Conservation (phyloP, 768 basidiomycete species). For the Auricularia sp. region DNA sequence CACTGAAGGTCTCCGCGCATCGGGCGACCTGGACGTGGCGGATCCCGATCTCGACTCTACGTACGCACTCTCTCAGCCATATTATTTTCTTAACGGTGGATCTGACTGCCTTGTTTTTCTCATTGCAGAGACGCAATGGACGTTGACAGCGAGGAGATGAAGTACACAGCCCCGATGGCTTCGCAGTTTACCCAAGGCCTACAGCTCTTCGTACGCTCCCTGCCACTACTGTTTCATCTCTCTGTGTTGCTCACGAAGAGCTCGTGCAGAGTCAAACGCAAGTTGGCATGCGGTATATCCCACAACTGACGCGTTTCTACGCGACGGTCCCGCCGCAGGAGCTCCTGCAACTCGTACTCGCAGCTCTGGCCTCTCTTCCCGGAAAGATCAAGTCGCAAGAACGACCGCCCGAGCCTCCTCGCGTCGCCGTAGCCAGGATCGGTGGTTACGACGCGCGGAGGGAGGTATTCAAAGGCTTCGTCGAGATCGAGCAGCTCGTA, state of each 20-base stretch:
- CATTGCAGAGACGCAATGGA: constrained; percentile 23
- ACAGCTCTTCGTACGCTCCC: constrained; percentile 65
- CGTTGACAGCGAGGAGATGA: constrained; percentile 49
- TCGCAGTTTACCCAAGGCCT: constrained; percentile 76
- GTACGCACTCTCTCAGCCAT: constrained; percentile 20
- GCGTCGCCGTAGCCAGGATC: constrained; percentile 38
- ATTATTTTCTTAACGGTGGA: no score
- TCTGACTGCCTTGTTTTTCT: not conserved
- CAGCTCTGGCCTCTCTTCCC: constrained; percentile 37
- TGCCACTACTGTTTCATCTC: not conserved
- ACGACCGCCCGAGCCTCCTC: constrained; percentile 4
- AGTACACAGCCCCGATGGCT: constrained; percentile 42
- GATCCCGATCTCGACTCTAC: constrained; percentile 36
- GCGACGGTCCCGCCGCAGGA: constrained; percentile 43
- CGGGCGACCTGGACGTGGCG: constrained; percentile 69
- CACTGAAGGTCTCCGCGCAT: constrained; percentile 52
- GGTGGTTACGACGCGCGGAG: constrained; percentile 60
- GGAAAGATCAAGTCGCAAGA: constrained; percentile 28
- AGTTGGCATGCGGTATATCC: constrained; percentile 58
- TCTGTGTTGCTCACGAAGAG: not conserved
- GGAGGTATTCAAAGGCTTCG: constrained; percentile 62
- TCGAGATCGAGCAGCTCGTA: constrained; percentile 55
- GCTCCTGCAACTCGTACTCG: constrained; percentile 44
- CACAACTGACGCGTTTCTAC: constrained; percentile 77
- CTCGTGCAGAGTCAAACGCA: constrained; percentile 71